phyloP scores from a whole-genome alignment of 805 yeast genomes.

The Ogataea pilisensis region DNA sequence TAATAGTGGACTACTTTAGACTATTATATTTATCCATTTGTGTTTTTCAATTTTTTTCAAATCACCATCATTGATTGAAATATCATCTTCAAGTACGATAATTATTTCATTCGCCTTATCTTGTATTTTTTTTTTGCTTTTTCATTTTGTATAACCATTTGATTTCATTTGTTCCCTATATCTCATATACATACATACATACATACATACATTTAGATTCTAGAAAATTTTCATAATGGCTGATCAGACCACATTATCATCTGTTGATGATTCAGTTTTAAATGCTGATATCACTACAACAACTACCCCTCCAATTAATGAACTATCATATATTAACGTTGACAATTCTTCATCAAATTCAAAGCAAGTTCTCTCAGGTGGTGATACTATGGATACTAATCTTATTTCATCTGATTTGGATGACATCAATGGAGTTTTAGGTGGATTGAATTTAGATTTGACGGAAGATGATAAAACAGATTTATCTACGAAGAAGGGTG shows the following conservation, averaged over 20 bases:
- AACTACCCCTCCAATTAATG: slow-evolving; percentile 32
- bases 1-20: too few relatives aligned
- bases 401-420: slow-evolving; percentile 23
- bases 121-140: slow-evolving; percentile 5
- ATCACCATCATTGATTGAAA: neutral
- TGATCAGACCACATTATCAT: slow-evolving; percentile 33
- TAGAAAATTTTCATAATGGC: slow-evolving; percentile 20
- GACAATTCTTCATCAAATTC: slow-evolving; percentile 3
- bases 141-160: neutral
- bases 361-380: neutral
- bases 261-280: slow-evolving; percentile 27
- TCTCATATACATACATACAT: neutral
- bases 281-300: slow-evolving; percentile 25
- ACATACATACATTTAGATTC: too few relatives aligned
- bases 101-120: neutral
- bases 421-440: slow-evolving; percentile 47
- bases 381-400: slow-evolving; percentile 2
- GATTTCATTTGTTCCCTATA: neutral
- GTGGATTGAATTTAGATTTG: slow-evolving; percentile 41
- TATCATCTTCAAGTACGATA: neutral
- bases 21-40: neutral
- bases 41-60: neutral
- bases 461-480: slow-evolving; percentile 8
- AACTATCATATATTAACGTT: slow-evolving; percentile 15
- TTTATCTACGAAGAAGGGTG: slow-evolving; percentile 5